These are phyloP conservation scores for Cercophora sp. DNA, from an alignment of 495 filamentous ascomycete genomes.

Conservation along the genomic window DNA sequence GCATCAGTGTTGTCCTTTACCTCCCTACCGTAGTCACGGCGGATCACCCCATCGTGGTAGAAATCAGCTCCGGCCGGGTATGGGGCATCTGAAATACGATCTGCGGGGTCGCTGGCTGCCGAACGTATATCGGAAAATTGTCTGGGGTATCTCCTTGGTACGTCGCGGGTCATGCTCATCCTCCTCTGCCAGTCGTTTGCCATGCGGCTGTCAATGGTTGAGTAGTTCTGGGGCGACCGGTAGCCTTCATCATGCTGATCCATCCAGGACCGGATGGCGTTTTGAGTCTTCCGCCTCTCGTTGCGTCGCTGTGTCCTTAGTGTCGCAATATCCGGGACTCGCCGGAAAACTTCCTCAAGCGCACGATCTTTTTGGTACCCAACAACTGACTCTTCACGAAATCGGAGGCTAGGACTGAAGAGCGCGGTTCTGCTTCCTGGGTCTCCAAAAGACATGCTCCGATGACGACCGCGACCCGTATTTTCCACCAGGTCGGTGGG, in stretches of 20 bases:
- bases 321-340: slow-evolving; percentile 40
- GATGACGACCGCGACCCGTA: slow-evolving; percentile 30
- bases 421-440: slow-evolving; percentile 44
- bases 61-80: slow-evolving; percentile 29
- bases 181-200: slow-evolving; percentile 36
- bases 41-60: slow-evolving; percentile 19
- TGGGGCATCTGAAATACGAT: slow-evolving; percentile 42
- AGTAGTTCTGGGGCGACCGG: slow-evolving; percentile 52
- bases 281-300: slow-evolving; percentile 63
- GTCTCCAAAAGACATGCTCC: slow-evolving; percentile 53
- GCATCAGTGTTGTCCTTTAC: slow-evolving; percentile 61
- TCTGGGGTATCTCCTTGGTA: slow-evolving; percentile 34
- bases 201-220: slow-evolving; percentile 43
- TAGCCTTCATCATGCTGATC: slow-evolving; percentile 62
- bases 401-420: slow-evolving; percentile 66
- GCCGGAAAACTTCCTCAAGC: slow-evolving; percentile 86
- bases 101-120: slow-evolving; percentile 52
- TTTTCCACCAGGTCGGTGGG: slow-evolving; percentile 67
- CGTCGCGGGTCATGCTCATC: slow-evolving; percentile 40
- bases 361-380: slow-evolving; percentile 85
- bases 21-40: slow-evolving; percentile 27
- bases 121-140: slow-evolving; percentile 48
- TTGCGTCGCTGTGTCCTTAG: slow-evolving; percentile 48
- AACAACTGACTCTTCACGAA: slow-evolving; percentile 76
- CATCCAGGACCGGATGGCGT: slow-evolving; percentile 83